phyloP scores from a whole-genome alignment of 192 early-diverging fungal genomes.

The Coemansia sp. region DNA sequence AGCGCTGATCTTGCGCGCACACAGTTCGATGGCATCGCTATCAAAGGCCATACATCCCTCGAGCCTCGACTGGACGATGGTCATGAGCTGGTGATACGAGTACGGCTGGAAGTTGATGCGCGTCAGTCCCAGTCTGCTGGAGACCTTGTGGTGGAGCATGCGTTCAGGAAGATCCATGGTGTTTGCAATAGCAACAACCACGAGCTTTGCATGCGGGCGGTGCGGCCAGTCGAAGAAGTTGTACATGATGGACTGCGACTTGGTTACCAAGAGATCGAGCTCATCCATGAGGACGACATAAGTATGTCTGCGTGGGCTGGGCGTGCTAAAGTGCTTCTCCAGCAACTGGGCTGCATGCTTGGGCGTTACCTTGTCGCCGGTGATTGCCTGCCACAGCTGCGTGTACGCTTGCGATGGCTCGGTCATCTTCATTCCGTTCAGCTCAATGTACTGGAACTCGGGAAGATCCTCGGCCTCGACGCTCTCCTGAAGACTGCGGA shows the following conservation, averaged over 20 bases:
- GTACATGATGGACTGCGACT: conserved; percentile 92
- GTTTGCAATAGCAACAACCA: conserved; percentile 96
- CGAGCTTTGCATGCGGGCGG: conserved; percentile 74
- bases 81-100: conserved; percentile 76
- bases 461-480: conserved; percentile 57
- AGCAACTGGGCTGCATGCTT: conserved; percentile 78
- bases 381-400: conserved; percentile 75
- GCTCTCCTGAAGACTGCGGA: conserved; percentile 70
- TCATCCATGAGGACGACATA: conserved; percentile 94
- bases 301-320: conserved; percentile 26
- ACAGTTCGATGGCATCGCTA: conserved; percentile 86
- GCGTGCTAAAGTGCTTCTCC: conserved; percentile 67
- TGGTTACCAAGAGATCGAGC: conserved; percentile 89
- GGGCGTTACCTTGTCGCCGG: conserved; percentile 59
- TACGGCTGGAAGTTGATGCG: conserved; percentile 95
- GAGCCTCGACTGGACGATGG: conserved; percentile 83
- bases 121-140: conserved; percentile 84
- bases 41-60: conserved; percentile 70
- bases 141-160: conserved; percentile 84
- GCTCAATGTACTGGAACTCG: conserved; percentile 87
- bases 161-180: conserved; percentile 98
- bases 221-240: conserved; percentile 99
- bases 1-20: conserved; percentile 92
- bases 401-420: conserved; percentile 88
- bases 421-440: conserved; percentile 97